Conservation (phyloP, 1,284 basidiomycete species). For the Athelia sp. region DNA sequence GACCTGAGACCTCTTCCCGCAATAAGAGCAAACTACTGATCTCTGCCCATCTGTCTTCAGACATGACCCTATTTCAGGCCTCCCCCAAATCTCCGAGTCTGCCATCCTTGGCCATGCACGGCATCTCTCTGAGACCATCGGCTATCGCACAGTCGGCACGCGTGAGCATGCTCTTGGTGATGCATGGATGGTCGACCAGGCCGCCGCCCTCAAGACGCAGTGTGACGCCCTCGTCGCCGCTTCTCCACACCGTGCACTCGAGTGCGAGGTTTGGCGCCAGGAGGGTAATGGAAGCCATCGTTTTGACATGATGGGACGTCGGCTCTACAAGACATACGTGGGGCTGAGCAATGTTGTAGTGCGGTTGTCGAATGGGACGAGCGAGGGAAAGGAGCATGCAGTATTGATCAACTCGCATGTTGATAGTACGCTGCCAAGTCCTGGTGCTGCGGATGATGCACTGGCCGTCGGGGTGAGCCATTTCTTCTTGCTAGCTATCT, state of each 20-base stretch:
- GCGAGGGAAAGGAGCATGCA: slow-evolving; percentile 71
- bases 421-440: slow-evolving; percentile 77
- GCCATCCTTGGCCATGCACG: slow-evolving; percentile 59
- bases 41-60: slow-evolving; percentile 25
- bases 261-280: slow-evolving; percentile 88
- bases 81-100: slow-evolving; percentile 68
- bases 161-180: slow-evolving; percentile 85
- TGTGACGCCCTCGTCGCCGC: slow-evolving; percentile 52
- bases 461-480: slow-evolving; percentile 71
- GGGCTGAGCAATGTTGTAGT: slow-evolving; percentile 87
- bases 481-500: too few relatives aligned
- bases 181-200: slow-evolving; percentile 73
- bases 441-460: slow-evolving; percentile 88
- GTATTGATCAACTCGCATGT: slow-evolving; percentile 90
- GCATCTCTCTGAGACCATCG: slow-evolving; percentile 78
- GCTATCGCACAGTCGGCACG: slow-evolving; percentile 91
- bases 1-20: not conserved
- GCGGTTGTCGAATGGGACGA: slow-evolving; percentile 80
- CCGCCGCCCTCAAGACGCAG: slow-evolving; percentile 50
- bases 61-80: slow-evolving; percentile 44
- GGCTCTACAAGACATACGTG: slow-evolving; percentile 90
- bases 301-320: slow-evolving; percentile 84
- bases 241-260: slow-evolving; percentile 51
- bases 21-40: not conserved
- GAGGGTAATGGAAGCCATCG: slow-evolving; percentile 80